Evolutionary conservation across 2,329 filamentous ascomycete species (phyloP).

Genomic region (Curvularia lunata): DNA sequence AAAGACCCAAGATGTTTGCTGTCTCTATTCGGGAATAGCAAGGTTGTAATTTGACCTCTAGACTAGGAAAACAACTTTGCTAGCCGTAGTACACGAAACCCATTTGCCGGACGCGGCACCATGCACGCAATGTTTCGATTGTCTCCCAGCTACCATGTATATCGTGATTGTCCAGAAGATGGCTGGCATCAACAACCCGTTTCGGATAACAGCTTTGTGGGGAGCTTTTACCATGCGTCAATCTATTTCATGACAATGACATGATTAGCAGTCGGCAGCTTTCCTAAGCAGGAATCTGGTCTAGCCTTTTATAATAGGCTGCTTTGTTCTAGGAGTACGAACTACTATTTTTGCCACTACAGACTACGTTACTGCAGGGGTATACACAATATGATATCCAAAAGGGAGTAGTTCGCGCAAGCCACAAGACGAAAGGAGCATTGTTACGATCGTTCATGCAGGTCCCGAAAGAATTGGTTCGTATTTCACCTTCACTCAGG

Average conservation of each 20-base stretch:
- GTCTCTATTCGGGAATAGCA: background rate
- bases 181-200: background rate
- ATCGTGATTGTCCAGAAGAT: background rate
- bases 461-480: background rate
- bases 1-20: background rate
- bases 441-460: background rate
- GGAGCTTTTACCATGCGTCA: background rate
- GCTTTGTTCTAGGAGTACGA: background rate
- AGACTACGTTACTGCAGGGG: too few species aligned
- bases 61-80: background rate
- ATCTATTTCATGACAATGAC: background rate
- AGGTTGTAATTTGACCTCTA: background rate
- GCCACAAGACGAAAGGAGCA: background rate
- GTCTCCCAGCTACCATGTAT: background rate
- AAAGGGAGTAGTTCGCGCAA: background rate
- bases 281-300: background rate
- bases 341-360: background rate
- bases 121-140: too few species aligned
- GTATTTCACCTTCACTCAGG: conserved; percentile 21
- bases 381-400: background rate
- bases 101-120: too few species aligned
- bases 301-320: background rate
- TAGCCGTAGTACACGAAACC: background rate
- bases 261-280: background rate
- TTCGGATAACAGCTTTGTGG: background rate